Base-by-base conservation (phyloP, 352 stramenopile species). In the Plasmopara muralis region DNA sequence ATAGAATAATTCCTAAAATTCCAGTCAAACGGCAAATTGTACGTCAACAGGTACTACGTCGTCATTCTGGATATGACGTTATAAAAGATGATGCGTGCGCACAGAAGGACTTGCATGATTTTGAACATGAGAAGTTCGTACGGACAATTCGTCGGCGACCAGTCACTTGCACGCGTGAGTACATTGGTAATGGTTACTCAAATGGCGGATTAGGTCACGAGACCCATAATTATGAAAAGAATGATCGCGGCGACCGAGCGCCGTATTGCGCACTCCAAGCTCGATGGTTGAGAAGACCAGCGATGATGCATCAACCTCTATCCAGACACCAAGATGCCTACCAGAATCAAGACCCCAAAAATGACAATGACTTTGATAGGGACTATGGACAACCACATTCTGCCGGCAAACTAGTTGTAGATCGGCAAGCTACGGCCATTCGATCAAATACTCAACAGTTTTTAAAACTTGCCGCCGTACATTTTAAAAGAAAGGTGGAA, bases 401-500 rank as follows among this genome's bases (percentile, higher is more conserved):
- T 25, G 20, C 20, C 20, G 1, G 20, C 20, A 3, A 25, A 3
- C 20, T 25, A 25, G 20, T 25, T 25, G 20, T 25, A 43, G 59
- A 54, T 38, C 58, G 53, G 15, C 41, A 50, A 60, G n/a, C 50
- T 38, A 13, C 60, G 12, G 38, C n/a, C 13, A 47, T n/a, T 54
- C 49, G 39, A 5, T 6, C 3, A 10, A 38, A 53, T 34, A 43
- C 10, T 15, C 41, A 12, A 28, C 37, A 39, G 6, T n/a, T n/a
- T n/a, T n/a, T n/a, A n/a, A n/a, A n/a, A n/a, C 45, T 14, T 5
- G 20, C 42, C 9, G 49, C 51, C 43, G 12, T 52, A 18, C 18
- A 15, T 25, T 48, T 41, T 48, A 50, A 39, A 12, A 55, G 60
- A 30, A 74, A 60, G 41, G 66, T 74, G 15, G 59, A 67, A 39